Conservation (phyloP, 495 filamentous ascomycete species). For the Amphirosellinia nigrospora region DNA sequence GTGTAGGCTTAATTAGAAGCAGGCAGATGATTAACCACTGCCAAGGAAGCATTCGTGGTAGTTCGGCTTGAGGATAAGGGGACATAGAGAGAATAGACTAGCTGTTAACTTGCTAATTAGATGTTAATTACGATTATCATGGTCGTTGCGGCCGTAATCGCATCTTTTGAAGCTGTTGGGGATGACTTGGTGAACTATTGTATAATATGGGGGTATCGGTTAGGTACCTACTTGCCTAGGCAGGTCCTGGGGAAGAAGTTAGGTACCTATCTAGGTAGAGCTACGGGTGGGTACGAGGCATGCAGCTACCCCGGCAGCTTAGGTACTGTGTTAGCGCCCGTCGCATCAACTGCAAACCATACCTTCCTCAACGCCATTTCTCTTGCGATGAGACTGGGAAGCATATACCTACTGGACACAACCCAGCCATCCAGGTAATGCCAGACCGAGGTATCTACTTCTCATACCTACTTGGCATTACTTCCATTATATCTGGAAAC, state of each 20-base stretch:
- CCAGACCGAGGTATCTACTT: not conserved
- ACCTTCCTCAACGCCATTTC: not conserved
- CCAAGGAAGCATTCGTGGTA: not conserved
- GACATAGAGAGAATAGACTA: slow-evolving; percentile 10
- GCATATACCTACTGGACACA: not conserved
- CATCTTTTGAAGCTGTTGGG: not conserved
- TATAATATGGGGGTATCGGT: too few relatives aligned
- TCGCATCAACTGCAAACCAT: not conserved
- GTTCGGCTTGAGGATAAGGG: not conserved
- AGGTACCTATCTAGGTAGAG: not conserved
- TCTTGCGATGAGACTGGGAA: not conserved
- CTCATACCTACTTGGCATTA: not conserved
- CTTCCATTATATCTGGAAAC: not conserved
- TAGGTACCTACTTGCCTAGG: not conserved
- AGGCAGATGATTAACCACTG: not conserved
- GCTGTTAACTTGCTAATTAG: slow-evolving; percentile 18
- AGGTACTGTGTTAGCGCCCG: not conserved
- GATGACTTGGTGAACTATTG: not conserved
- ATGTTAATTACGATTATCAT: not conserved
- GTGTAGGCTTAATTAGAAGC: not conserved
- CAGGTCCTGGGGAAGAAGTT: not conserved
- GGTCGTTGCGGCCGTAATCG: not conserved
- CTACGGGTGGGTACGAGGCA: not conserved
- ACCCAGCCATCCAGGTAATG: not conserved
- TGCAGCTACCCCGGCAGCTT: not conserved